Base-by-base conservation (phyloP, 2,329 filamentous ascomycete species). In the Aspergillus hiratsukae region DNA sequence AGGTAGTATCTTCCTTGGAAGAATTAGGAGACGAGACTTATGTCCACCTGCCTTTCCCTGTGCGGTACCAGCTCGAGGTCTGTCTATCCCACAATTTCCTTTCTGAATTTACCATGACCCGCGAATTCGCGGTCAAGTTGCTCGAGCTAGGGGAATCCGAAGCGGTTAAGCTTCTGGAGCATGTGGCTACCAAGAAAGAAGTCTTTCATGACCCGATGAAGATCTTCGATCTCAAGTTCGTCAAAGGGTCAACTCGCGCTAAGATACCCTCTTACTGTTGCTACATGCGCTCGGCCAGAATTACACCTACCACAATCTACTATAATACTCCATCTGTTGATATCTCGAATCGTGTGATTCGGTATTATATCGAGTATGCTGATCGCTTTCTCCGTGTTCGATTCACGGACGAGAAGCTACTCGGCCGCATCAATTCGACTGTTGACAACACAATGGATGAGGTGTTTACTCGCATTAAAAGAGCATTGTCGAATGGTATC, bases 1-100 rank as follows among this genome's bases (percentile, higher is more conserved):
- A 57, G 56, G 72, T 35, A 58, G 69, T 45, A 55, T 76, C 52
- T 61, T 78, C 54, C 55, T 63, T 61, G 57, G 65, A 76, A 25
- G 73, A 74, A 28, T 60, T 76, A 40, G 62, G 64, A 62, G 58
- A 71, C 23, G 60, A 69, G 23, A 63, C 60, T 9, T 72, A 74
- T 60, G 64, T 77, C 29, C 62, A 74, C 54, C 77, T 93, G 3
- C 76, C 83, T 0, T 97, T 91, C 59, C 76, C 85, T 0, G 83
- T 96, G 1, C 83, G 90, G 17, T 99, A 97, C 68, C 91, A 96
- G 69, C 82, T 99, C 0, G 93, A 99, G 71, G 92, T 91, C 0
- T 97, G 93, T 69, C 81, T 97, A n/a, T 96, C 92, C 0, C 84
- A 88, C 28, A 86, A 87, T 0, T 79, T 85, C 25, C 75, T 99